Percentiles rank a stretch among this genome's conserved stretches.
Conservation (phyloP, 169 alveolate genomes). For the Eimeria zaria region DNA sequence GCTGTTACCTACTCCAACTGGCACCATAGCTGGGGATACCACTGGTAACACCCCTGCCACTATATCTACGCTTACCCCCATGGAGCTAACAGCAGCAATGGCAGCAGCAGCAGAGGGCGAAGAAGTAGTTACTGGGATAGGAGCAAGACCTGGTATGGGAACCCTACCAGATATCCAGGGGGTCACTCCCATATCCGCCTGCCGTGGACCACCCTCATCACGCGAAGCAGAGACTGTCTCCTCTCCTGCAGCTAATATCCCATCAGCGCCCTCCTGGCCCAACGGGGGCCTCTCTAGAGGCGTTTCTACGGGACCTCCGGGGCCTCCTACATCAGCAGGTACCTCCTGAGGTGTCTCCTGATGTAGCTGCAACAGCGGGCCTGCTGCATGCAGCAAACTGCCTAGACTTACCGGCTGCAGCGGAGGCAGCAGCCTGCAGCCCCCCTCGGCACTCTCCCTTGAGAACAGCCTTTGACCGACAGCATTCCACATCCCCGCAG, state of each 20-base stretch:
- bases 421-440: background rate
- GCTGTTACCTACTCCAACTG: too few relatives aligned
- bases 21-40: too few relatives aligned
- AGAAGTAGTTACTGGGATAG: too few relatives aligned
- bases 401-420: slow-evolving; percentile 5
- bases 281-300: too few relatives aligned
- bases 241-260: background rate
- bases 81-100: too few relatives aligned
- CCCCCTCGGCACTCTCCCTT: background rate
- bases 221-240: background rate
- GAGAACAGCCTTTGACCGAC: background rate
- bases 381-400: slow-evolving; percentile 27
- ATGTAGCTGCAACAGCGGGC: slow-evolving; percentile 19
- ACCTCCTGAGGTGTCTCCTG: background rate
- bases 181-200: background rate
- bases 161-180: background rate
- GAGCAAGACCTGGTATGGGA: too few relatives aligned
- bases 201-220: background rate
- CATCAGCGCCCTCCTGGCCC: too few relatives aligned
- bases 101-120: too few relatives aligned
- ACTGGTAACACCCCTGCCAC: too few relatives aligned
- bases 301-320: too few relatives aligned
- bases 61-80: too few relatives aligned
- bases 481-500: background rate
- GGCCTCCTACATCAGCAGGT: too few relatives aligned